Evolutionary conservation across 2,329 filamentous ascomycete species (phyloP).

Genomic region (Cordyceps farinosa): DNA sequence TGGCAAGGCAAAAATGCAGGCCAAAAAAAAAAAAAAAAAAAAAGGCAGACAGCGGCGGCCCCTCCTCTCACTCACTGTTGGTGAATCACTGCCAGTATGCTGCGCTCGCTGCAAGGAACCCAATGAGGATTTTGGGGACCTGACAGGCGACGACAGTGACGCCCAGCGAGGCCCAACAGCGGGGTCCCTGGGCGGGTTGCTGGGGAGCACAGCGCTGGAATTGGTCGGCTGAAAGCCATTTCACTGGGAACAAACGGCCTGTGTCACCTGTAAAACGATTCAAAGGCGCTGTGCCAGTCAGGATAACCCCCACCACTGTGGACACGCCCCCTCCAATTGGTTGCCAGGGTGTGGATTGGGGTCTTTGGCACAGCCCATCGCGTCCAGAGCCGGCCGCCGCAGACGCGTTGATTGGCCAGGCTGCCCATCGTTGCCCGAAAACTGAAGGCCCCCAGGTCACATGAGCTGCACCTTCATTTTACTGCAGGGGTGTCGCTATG

Average conservation of each 20-base stretch:
- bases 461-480: not conserved
- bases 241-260: not conserved
- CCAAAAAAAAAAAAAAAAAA: not conserved
- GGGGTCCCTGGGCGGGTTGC: not conserved
- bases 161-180: constrained; percentile 4
- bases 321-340: constrained; percentile 10
- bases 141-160: not conserved
- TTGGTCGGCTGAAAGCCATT: not conserved
- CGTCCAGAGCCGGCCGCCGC: not conserved
- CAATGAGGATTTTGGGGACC: not conserved
- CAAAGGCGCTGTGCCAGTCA: not conserved
- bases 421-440: not conserved
- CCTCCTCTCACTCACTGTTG: not conserved
- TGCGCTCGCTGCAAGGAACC: not conserved
- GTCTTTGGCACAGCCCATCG: not conserved
- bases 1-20: constrained; percentile 9
- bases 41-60: not conserved
- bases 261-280: not conserved
- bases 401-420: constrained; percentile 1
- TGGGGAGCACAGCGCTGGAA: not conserved
- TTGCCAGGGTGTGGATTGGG: constrained; percentile 4
- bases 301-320: not conserved
- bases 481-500: not conserved
- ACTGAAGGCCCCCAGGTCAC: constrained; percentile 7
- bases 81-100: not conserved